A percentile compares a stretch with the other conserved stretches of the same genome.
Evolutionary conservation across 192 early-diverging fungal genomes (phyloP).

Genomic region (Paraglomus occultum): DNA sequence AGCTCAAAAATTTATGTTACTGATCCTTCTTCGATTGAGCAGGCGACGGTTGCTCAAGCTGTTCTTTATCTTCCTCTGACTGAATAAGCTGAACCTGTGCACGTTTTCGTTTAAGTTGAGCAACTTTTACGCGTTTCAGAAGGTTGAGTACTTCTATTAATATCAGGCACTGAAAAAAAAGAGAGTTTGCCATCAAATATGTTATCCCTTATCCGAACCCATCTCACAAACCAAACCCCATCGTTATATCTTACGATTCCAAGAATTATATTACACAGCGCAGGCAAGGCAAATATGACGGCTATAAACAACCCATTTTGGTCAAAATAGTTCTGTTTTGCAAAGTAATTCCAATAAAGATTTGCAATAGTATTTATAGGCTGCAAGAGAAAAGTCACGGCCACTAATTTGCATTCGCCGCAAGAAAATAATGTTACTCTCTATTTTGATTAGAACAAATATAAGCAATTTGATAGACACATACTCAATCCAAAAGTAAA

Average conservation of each 20-base stretch:
- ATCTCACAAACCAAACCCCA: neutral
- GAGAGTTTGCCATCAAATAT: neutral
- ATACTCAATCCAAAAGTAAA: too few relatives aligned
- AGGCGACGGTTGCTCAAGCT: too few relatives aligned
- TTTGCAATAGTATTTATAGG: conserved; percentile 31
- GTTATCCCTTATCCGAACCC: neutral
- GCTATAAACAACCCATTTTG: conserved; percentile 34
- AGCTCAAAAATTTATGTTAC: too few relatives aligned
- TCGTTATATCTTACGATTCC: conserved; percentile 29
- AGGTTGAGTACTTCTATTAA: neutral
- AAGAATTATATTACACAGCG: conserved; percentile 33
- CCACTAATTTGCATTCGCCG: conserved; percentile 20
- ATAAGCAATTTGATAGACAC: too few relatives aligned
- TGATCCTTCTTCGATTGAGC: too few relatives aligned
- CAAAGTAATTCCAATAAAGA: conserved; percentile 34
- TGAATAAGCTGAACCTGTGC: neutral
- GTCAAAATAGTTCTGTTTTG: conserved; percentile 39
- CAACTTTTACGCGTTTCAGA: conserved; percentile 5
- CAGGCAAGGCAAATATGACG: conserved; percentile 35
- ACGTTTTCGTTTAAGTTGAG: neutral
- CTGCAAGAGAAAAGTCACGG: conserved; percentile 33
- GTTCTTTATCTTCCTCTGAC: too few relatives aligned
- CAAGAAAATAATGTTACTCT: too few relatives aligned
- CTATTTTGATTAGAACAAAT: too few relatives aligned
- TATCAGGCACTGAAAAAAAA: neutral